These are phyloP conservation scores for Aspergillus homomorphus DNA, from an alignment of 495 filamentous ascomycete species.

Conservation along the genomic window DNA sequence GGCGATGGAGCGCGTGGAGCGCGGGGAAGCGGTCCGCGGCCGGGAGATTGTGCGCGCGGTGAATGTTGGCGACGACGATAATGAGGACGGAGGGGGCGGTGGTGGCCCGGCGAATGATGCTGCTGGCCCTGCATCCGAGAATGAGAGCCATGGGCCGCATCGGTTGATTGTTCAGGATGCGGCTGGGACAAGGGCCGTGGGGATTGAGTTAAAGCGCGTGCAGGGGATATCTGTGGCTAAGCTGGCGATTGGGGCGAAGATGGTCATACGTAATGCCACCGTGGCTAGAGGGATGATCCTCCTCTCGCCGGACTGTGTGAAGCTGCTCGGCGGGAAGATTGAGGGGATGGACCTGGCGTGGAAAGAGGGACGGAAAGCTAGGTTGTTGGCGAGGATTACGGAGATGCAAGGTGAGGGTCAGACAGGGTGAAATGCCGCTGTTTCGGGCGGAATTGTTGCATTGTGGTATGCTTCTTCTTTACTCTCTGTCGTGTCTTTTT, in stretches of 20 bases:
- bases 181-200: constrained; percentile 64
- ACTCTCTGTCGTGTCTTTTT: not conserved
- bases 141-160: constrained; percentile 58
- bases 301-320: constrained; percentile 61
- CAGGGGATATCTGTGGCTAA: constrained; percentile 60
- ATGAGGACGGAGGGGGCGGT: constrained; percentile 22
- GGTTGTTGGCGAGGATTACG: constrained; percentile 59
- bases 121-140: constrained; percentile 10
- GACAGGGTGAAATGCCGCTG: not conserved
- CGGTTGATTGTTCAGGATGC: constrained; percentile 81
- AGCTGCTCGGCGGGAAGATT: constrained; percentile 81
- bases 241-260: constrained; percentile 75
- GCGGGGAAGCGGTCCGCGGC: constrained; percentile 79
- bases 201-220: constrained; percentile 66
- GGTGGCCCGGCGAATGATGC: constrained; percentile 15
- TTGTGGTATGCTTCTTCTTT: constrained; percentile 6
- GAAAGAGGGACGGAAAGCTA: constrained; percentile 67
- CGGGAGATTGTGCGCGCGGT: constrained; percentile 76
- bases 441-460: not conserved
- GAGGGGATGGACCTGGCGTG: constrained; percentile 75
- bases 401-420: constrained; percentile 14
- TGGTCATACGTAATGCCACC: constrained; percentile 62
- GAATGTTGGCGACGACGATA: constrained; percentile 47
- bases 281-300: constrained; percentile 77
- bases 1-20: constrained; percentile 73